These are phyloP conservation scores for Cutaneotrichosporon spelunceum DNA, from an alignment of 1,284 basidiomycete species.

Conservation along the genomic window DNA sequence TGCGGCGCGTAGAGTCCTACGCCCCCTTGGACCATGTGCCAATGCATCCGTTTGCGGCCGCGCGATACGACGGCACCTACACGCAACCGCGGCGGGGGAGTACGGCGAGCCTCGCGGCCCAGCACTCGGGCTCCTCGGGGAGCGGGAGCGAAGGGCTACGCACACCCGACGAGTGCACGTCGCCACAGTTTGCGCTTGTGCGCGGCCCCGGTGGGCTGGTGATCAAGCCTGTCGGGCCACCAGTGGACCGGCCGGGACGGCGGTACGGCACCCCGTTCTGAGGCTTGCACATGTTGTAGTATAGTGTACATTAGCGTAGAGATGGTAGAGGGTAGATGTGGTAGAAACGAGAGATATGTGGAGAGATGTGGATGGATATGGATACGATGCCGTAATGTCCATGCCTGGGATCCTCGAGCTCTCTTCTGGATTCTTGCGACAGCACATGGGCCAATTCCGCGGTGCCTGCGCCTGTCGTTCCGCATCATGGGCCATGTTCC, in stretches of 20 bases:
- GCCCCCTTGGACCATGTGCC: background rate
- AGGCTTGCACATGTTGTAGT: background rate
- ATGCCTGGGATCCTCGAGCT: too few relatives aligned
- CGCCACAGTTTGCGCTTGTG: background rate
- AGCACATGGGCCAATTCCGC: too few relatives aligned
- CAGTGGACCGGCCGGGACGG: background rate
- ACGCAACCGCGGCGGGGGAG: background rate
- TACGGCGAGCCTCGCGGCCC: background rate
- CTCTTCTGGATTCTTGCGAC: too few relatives aligned
- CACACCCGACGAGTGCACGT: slow-evolving; percentile 14
- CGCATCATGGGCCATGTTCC: too few relatives aligned
- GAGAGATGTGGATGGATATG: too few relatives aligned
- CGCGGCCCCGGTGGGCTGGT: background rate
- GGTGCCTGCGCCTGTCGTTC: too few relatives aligned
- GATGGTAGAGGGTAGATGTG: too few relatives aligned
- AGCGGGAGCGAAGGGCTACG: slow-evolving; percentile 11
- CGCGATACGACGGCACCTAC: background rate
- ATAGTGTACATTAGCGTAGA: background rate
- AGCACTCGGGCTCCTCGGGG: slow-evolving; percentile 1
- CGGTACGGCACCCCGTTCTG: slow-evolving; percentile 13
- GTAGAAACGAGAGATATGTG: too few relatives aligned
- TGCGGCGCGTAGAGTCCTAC: background rate
- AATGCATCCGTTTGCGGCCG: background rate
- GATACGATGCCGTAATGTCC: background rate
- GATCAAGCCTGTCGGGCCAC: background rate